Percentiles rank a stretch among this genome's conserved stretches.
Conservation (phyloP, 2,329 filamentous ascomycete genomes). For the Bipolaris cookei region DNA sequence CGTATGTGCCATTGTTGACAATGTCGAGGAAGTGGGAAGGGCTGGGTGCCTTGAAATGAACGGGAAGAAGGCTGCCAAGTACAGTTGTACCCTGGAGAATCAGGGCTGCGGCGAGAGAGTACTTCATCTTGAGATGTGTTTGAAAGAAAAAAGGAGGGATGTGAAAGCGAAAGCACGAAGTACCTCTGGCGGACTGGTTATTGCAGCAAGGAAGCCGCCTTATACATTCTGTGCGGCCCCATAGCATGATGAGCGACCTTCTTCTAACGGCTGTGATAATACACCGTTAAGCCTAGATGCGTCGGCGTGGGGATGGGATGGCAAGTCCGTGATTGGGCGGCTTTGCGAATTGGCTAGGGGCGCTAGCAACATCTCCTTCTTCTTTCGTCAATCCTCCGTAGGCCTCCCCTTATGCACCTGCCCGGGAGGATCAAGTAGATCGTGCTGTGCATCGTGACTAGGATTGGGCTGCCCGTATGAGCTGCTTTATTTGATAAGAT, state of each 20-base stretch:
- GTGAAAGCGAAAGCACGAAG: conserved; percentile 4
- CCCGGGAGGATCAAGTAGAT: conserved; percentile 21
- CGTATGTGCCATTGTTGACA: conserved; percentile 45
- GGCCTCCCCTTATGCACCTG: conserved; percentile 18
- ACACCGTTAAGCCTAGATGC: conserved; percentile 8
- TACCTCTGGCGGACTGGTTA: background rate
- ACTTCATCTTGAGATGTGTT: conserved; percentile 35
- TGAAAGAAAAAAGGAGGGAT: conserved; percentile 2
- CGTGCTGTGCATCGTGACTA: conserved; percentile 3
- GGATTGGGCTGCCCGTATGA: conserved; percentile 2
- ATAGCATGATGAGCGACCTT: conserved; percentile 13
- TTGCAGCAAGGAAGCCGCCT: conserved; percentile 4
- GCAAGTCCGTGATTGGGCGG: conserved; percentile 15
- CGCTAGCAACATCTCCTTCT: conserved; percentile 27
- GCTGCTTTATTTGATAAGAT: conserved; percentile 19
- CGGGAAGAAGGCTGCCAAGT: conserved; percentile 38
- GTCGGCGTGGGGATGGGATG: conserved; percentile 1
- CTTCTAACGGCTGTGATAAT: conserved; percentile 17
- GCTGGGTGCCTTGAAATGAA: conserved; percentile 42
- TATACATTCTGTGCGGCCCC: conserved; percentile 10
- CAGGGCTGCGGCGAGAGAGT: conserved; percentile 38
- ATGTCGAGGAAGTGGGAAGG: conserved; percentile 41
- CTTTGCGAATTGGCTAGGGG: conserved; percentile 15
- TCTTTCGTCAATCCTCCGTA: conserved; percentile 20
- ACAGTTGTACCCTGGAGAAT: conserved; percentile 38